phyloP scores from a whole-genome alignment of 2,329 filamentous ascomycete species.

The Diplodia seriata region DNA sequence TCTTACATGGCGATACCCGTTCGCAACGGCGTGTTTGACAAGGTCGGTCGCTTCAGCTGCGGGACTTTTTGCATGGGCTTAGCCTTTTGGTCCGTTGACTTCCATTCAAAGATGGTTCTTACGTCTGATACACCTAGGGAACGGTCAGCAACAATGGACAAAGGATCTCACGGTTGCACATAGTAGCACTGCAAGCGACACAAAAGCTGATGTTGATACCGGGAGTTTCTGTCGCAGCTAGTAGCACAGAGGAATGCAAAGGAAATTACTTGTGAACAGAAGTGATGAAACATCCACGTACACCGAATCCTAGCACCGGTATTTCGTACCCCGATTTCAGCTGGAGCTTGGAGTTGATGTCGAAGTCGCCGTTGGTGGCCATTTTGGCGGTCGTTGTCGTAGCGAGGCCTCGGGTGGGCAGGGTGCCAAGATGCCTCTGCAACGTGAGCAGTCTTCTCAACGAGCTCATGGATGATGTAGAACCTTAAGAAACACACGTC shows the following conservation, averaged over 20 bases:
- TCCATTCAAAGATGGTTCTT: constrained; percentile 17
- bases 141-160: not conserved
- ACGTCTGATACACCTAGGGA: constrained; percentile 52
- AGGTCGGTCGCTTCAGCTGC: constrained; percentile 64
- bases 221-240: not conserved
- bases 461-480: constrained; percentile 3
- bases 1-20: constrained; percentile 58
- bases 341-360: constrained; percentile 57
- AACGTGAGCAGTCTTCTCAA: constrained; percentile 20
- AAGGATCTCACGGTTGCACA: not conserved
- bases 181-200: constrained; percentile 27
- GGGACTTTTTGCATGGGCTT: constrained; percentile 50
- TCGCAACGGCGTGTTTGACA: constrained; percentile 58
- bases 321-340: constrained; percentile 68
- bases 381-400: constrained; percentile 44
- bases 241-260: not conserved
- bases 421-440: constrained; percentile 12
- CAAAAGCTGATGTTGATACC: not conserved
- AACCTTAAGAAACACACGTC: not conserved
- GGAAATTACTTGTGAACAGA: constrained; percentile 24
- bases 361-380: constrained; percentile 46
- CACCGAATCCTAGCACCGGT: constrained; percentile 65
- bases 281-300: constrained; percentile 43
- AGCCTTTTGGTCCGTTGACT: not conserved
- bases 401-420: not conserved